Conservation (phyloP, 768 basidiomycete species). For the Pisolithus sp. region DNA sequence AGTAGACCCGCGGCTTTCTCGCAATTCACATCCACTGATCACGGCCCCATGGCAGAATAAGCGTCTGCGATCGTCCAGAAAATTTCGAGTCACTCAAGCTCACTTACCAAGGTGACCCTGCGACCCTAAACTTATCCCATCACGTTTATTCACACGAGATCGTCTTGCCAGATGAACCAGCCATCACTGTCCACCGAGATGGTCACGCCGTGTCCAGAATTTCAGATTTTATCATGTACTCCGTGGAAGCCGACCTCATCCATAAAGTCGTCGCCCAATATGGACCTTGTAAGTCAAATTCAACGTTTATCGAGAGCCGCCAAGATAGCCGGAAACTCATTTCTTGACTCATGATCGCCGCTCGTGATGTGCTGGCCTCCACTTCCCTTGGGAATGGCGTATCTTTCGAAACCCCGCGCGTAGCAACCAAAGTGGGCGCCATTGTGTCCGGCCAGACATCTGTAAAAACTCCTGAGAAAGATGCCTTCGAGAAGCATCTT, state of each 20-base stretch:
- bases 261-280: constrained; percentile 77
- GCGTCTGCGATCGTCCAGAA: constrained; percentile 81
- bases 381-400: constrained; percentile 1
- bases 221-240: constrained; percentile 92
- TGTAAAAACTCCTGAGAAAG: constrained; percentile 90
- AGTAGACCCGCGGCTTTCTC: constrained; percentile 37
- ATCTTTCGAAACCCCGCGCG: neutral
- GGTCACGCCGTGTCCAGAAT: constrained; percentile 85
- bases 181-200: constrained; percentile 61
- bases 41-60: constrained; percentile 48
- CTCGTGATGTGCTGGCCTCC: neutral
- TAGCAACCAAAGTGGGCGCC: constrained; percentile 88
- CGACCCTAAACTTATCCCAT: neutral
- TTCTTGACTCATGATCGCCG: neutral
- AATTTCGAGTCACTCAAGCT: constrained; percentile 58
- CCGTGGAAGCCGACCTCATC: constrained; percentile 89
- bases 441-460: constrained; percentile 95
- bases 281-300: constrained; percentile 70
- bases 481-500: constrained; percentile 83
- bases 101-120: constrained; percentile 50
- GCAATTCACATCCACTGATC: constrained; percentile 5
- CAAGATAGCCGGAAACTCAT: too few relatives aligned
- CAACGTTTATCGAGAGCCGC: neutral
- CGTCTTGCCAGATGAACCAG: constrained; percentile 40
- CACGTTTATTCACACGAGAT: constrained; percentile 10